Evolutionary conservation across 768 basidiomycete species (phyloP).

Genomic region (Rubroboletus satanas): DNA sequence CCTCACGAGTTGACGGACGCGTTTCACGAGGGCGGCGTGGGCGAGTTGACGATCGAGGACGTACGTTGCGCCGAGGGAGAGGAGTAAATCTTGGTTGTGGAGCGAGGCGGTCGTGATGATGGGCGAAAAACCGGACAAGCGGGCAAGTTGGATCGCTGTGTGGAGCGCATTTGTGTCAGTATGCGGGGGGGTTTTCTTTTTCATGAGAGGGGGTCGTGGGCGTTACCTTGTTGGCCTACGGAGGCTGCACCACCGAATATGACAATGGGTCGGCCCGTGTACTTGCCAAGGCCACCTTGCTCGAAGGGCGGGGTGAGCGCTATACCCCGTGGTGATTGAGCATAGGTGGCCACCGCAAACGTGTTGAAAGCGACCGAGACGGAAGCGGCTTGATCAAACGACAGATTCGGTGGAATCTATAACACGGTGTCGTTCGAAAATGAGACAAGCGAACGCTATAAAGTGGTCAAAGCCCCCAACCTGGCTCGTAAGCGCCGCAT

Average conservation of each 20-base stretch:
- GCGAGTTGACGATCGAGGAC: constrained; percentile 31
- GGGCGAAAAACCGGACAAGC: constrained; percentile 31
- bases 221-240: constrained; percentile 35
- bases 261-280: constrained; percentile 31
- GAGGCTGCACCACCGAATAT: constrained; percentile 37
- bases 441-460: background rate
- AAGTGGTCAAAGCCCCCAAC: background rate
- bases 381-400: constrained; percentile 36
- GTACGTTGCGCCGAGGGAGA: constrained; percentile 36
- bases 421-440: background rate
- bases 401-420: constrained; percentile 33
- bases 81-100: constrained; percentile 28
- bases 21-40: background rate
- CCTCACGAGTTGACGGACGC: constrained; percentile 1
- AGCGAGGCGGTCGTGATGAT: constrained; percentile 39
- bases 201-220: too few species aligned
- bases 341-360: constrained; percentile 34
- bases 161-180: too few species aligned
- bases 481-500: background rate
- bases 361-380: constrained; percentile 32
- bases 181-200: too few species aligned
- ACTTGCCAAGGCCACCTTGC: constrained; percentile 25
- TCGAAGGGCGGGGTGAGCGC: constrained; percentile 31
- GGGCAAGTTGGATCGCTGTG: constrained; percentile 32
- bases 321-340: constrained; percentile 21